These are phyloP conservation scores for Raphanus sativus DNA, from an alignment of 345 rosid species.

Conservation along the genomic window DNA sequence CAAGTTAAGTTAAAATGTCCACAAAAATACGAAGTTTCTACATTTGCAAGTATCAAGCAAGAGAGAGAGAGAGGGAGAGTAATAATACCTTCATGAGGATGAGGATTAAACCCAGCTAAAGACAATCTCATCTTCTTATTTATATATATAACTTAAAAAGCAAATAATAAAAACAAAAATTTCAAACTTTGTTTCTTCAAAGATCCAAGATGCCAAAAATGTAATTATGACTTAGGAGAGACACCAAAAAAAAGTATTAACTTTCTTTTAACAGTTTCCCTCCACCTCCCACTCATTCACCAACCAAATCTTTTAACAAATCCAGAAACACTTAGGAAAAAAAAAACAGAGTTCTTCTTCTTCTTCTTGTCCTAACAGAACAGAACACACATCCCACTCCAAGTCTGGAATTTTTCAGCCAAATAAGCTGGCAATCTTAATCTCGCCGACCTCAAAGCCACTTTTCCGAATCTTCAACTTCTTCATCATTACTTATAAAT, in stretches of 20 bases:
- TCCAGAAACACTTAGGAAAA: constrained; percentile 12
- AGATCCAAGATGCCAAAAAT: constrained; percentile 42
- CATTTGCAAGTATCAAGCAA: not conserved
- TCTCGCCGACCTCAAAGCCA: constrained; percentile 36
- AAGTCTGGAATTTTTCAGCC: not conserved
- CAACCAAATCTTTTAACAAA: constrained; percentile 30
- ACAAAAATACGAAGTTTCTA: not conserved
- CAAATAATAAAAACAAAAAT: not conserved
- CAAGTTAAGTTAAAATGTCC: not conserved
- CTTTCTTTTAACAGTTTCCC: constrained; percentile 37
- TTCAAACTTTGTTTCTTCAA: constrained; percentile 36
- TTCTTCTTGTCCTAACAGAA: constrained; percentile 7
- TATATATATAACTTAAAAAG: not conserved
- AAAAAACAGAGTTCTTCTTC: constrained; percentile 13
- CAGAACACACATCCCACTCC: constrained; percentile 3
- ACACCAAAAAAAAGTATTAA: constrained; percentile 24
- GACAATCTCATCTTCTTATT: constrained; percentile 71
- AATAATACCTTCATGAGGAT: constrained; percentile 73
- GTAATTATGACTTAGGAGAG: constrained; percentile 20
- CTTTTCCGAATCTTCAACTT: constrained; percentile 31
- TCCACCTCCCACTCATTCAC: constrained; percentile 35
- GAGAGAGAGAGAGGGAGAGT: not conserved
- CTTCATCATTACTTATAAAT: constrained; percentile 38
- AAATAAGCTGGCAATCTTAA: constrained; percentile 34
- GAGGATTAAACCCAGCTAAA: constrained; percentile 83